Base-by-base conservation (phyloP, 2,329 filamentous ascomycete species). In the Ceratocystis colombiana region DNA sequence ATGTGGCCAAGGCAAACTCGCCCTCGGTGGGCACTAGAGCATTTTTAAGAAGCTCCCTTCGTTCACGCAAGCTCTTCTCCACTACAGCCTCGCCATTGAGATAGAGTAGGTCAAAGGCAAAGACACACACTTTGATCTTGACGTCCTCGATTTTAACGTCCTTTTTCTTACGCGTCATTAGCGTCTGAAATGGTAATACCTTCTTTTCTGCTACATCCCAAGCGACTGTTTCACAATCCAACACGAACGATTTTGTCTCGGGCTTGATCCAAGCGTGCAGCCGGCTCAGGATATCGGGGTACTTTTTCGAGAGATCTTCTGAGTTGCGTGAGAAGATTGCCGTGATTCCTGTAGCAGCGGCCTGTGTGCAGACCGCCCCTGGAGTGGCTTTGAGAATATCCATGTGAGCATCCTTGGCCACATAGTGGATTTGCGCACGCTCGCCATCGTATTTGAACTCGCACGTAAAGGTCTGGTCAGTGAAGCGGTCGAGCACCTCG, bases 391-490 rank as follows among this genome's bases (percentile, higher is more conserved):
- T 82, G 67, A 83, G 82, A 70, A 90, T 87, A 65, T 90, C 81
- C 68, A 88, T 79, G 1, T 84, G 79, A 8, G 89, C 83, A 69
- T 93, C 88, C 69, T 90, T 89, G 3, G 92, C 87, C 41, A 97
- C 90, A 71, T 96, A 99, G 74, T 99, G 94, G 63, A 99, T 97
- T 74, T 99, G 94, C n/a, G 94, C 94, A 73, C 94, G 83, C 76
- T 99, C 94, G 62, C 94, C 94, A 72, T 99, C 94, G 73, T 99
- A 99, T 76, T 99, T 99, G 81, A 96, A 99, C 75, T 99, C 94
- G 77, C 94, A 99, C 0, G 94, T 97, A 72, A 99, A 99, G 30
- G 88, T 88, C 73, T 96, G 94, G 69, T 89, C 86, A 74, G 97
- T 94, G 70, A 99, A 99, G 4, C 94, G 89, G 75, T 99, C 93